Evolutionary conservation across 192 early-diverging fungal species (phyloP).

Genomic region (Coemansia sp.): DNA sequence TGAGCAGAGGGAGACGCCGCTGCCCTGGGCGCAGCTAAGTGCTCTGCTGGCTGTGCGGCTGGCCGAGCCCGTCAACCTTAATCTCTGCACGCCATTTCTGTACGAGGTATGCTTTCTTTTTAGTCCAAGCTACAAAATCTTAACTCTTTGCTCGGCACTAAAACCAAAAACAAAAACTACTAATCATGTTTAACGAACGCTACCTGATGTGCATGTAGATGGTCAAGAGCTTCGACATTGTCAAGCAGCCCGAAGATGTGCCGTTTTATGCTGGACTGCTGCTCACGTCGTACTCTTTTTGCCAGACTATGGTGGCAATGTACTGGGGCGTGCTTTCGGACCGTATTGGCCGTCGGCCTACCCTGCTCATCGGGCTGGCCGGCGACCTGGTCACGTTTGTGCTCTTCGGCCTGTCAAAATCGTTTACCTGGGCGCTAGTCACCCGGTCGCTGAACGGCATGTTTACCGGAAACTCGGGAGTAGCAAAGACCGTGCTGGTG

Average conservation of each 20-base stretch:
- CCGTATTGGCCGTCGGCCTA: constrained; percentile 69
- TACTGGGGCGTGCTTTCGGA: constrained; percentile 70
- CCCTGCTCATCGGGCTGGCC: constrained; percentile 66
- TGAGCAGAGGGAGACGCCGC: constrained; percentile 24
- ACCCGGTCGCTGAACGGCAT: constrained; percentile 61
- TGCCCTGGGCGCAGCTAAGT: constrained; percentile 30
- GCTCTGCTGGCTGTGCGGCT: constrained; percentile 24
- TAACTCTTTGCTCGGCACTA: too few relatives aligned
- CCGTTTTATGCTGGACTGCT: constrained; percentile 65
- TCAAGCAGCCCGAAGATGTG: constrained; percentile 64
- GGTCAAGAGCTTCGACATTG: constrained; percentile 42
- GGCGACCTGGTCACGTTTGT: constrained; percentile 64
- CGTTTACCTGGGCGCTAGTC: constrained; percentile 55
- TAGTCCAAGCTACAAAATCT: background rate
- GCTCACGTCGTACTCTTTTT: constrained; percentile 47
- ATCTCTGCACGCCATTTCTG: constrained; percentile 59
- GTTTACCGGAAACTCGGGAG: constrained; percentile 70
- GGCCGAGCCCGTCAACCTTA: constrained; percentile 66
- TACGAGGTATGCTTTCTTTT: constrained; percentile 12
- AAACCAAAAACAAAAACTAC: too few relatives aligned
- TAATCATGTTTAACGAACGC: too few relatives aligned
- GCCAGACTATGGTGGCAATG: constrained; percentile 49
- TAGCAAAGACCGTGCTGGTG: constrained; percentile 73
- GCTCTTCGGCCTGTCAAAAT: constrained; percentile 67
- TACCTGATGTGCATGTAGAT: constrained; percentile 1